Percentiles rank a stretch among this genome's conserved stretches.
phyloP scores from a whole-genome alignment of 257 asterid genomes.

The Solanum verrucosum region DNA sequence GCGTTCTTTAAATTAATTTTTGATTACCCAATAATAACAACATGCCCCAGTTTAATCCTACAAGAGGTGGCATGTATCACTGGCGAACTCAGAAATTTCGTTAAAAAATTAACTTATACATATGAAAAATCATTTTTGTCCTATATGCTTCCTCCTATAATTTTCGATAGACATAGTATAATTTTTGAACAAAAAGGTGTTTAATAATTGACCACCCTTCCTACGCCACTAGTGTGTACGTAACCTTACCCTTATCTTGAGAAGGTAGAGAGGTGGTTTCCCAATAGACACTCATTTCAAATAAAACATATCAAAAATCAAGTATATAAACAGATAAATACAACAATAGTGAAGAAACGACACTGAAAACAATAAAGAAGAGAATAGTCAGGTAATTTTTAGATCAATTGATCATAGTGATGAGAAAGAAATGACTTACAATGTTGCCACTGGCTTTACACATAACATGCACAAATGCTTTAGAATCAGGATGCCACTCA shows the following conservation, averaged over 20 bases:
- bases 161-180: neutral
- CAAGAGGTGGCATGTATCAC: neutral
- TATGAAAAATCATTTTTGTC: too few relatives aligned
- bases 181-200: too few relatives aligned
- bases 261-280: neutral
- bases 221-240: too few relatives aligned
- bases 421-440: constrained; percentile 23
- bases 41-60: too few relatives aligned
- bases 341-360: neutral
- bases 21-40: too few relatives aligned
- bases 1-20: neutral
- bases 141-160: neutral
- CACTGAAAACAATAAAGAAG: neutral
- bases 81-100: neutral
- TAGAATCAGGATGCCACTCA: constrained; percentile 82
- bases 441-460: constrained; percentile 75
- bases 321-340: neutral
- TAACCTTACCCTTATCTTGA: neutral
- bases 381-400: neutral
- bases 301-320: neutral
- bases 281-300: neutral
- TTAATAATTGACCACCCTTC: neutral
- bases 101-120: too few relatives aligned
- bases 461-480: constrained; percentile 77
- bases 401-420: too few relatives aligned